Evolutionary conservation across 2,329 filamentous ascomycete genomes (phyloP).

Genomic region (Colletotrichum lentis): DNA sequence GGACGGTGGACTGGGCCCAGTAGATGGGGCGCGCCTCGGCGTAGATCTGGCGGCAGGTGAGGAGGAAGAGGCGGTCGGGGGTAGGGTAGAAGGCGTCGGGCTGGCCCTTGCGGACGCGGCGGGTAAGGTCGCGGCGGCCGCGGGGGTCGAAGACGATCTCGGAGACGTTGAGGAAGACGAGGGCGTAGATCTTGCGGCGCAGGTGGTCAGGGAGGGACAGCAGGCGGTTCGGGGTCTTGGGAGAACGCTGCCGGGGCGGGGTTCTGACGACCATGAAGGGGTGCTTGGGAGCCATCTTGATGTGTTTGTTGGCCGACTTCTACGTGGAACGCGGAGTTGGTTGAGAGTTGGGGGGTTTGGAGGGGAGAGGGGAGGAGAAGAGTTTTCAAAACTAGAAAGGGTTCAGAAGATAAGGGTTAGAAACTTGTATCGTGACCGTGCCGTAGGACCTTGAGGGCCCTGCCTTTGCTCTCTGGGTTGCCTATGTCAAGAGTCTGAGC

Average conservation of each 20-base stretch:
- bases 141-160: not conserved
- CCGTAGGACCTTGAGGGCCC: no score
- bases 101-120: not conserved
- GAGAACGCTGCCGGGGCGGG: not conserved
- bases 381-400: no score
- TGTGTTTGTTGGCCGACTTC: no score
- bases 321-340: no score
- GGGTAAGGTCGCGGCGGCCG: not conserved
- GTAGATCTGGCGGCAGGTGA: constrained; percentile 3
- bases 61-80: not conserved
- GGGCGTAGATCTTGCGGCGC: not conserved
- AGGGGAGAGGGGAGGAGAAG: no score
- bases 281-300: not conserved
- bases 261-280: not conserved
- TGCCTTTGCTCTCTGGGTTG: no score
- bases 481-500: no score
- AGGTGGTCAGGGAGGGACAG: not conserved
- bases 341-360: no score
- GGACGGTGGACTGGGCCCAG: not conserved
- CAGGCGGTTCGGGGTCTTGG: not conserved
- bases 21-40: not conserved
- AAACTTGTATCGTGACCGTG: no score
- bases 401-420: no score
- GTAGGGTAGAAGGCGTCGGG: not conserved
- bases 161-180: not conserved